A percentile compares a stretch with the other conserved stretches of the same genome.
phyloP scores from a whole-genome alignment of 495 filamentous ascomycete genomes.

The Talaromyces trachyspermus region DNA sequence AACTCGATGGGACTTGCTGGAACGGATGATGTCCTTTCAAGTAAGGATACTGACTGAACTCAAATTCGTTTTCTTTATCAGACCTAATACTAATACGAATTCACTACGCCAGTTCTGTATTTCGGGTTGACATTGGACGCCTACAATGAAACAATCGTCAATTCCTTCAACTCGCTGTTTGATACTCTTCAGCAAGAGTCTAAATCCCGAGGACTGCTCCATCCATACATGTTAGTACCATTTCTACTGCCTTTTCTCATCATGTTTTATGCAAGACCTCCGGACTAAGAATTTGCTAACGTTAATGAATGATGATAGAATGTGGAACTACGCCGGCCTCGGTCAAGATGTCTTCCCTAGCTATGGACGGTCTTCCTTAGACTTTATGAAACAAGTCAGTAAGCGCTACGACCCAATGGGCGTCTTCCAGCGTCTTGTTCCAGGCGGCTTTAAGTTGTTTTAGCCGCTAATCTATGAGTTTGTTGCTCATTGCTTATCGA shows the following conservation, averaged over 20 bases:
- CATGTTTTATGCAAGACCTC: not conserved
- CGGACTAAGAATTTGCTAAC: not conserved
- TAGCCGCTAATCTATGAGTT: not conserved
- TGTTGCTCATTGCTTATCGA: no score
- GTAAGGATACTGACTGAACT: not conserved
- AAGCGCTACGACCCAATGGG: slow-evolving; percentile 23
- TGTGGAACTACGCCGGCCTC: not conserved
- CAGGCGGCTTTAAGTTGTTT: slow-evolving; percentile 25
- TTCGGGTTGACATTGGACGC: not conserved
- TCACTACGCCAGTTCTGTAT: not conserved
- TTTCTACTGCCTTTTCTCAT: not conserved
- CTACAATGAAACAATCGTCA: not conserved
- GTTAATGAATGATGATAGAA: not conserved
- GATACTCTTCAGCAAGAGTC: not conserved
- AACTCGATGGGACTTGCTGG: not conserved
- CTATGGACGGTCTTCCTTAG: slow-evolving; percentile 23
- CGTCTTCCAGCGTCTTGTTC: slow-evolving; percentile 26
- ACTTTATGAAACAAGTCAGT: slow-evolving; percentile 16
- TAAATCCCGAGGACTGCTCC: not conserved
- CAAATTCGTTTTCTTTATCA: not conserved
- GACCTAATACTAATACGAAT: not conserved
- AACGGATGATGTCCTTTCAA: not conserved
- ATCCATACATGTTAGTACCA: not conserved
- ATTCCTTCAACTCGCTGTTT: not conserved
- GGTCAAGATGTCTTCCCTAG: slow-evolving; percentile 15